Evolutionary conservation across 2,329 filamentous ascomycete genomes (phyloP), one percentile per base, ranked within the genome.

Genomic region (Metarhizium brunneum): DNA sequence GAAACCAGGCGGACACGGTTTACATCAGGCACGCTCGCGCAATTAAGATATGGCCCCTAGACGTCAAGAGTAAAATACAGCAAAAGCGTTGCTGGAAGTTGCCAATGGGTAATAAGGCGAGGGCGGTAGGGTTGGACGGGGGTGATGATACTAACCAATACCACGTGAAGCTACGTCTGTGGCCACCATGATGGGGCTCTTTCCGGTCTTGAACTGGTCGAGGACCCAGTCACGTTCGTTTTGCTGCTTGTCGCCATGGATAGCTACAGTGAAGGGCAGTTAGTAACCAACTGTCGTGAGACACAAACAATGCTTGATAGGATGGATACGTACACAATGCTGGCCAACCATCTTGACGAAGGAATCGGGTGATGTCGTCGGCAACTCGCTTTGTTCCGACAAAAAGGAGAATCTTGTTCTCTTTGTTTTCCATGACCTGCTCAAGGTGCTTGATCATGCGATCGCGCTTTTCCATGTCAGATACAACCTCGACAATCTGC

Each of bases 181-280:
- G 78, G 94, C 94, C 79, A 99, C 94, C 92, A 99, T 96, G 85
- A 99, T 95, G 71, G 94, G 94, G 79, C 91, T 96, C 82, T 97
- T 96, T 77, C 91, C 92, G 63, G 89, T 90, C 86, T 97, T 99
- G 85, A 99, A 99, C 75, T 97, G 92, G 75, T 97, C 95, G 71
- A 99, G 82, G 68, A 97, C 94, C 91, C 94, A 97, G 75, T 97
- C 94, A 79, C 94, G 92, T 80, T 99, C 94, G 75, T 96, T 96
- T 71, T 99, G 94, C 72, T 96, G 92, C 81, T 97, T 97, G 79
- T 97, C 94, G 70, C 94, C 94, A 80, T 99, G 94, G 65, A 99
- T 97, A 60, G 94, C 90, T 94, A 10, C 61, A 18, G 57, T 59
- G n/a, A 54, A 50, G 42, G n/a, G 3, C n/a, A 18, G 52, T 48